Percentiles rank a stretch among this genome's conserved stretches.
These are phyloP conservation scores for Cyberlindnera euphorbiiphila DNA, from an alignment of 805 yeast genomes.

Conservation along the genomic window DNA sequence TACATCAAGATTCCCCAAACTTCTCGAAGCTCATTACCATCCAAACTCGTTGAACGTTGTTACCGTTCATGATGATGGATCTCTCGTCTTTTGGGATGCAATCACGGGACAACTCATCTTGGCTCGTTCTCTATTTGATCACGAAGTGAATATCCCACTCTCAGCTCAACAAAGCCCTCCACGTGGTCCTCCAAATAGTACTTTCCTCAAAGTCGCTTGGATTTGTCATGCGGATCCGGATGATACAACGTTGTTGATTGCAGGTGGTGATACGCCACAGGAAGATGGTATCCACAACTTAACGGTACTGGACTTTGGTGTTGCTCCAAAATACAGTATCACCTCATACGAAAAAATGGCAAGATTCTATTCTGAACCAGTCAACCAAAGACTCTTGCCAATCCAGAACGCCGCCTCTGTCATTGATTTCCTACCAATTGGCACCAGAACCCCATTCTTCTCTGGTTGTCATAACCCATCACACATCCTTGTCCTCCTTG, in stretches of 20 bases:
- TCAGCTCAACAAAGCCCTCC: slow-evolving; percentile 18
- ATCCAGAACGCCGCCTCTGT: slow-evolving; percentile 43
- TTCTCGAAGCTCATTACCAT: slow-evolving; percentile 67
- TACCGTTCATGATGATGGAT: slow-evolving; percentile 77
- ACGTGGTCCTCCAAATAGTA: slow-evolving; percentile 25
- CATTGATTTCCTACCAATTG: slow-evolving; percentile 48
- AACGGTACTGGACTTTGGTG: slow-evolving; percentile 69
- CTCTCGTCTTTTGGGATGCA: slow-evolving; percentile 91
- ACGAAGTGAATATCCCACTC: slow-evolving; percentile 55
- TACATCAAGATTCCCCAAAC: slow-evolving; percentile 37
- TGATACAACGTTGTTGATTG: slow-evolving; percentile 64
- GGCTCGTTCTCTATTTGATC: slow-evolving; percentile 69
- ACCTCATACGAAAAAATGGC: slow-evolving; percentile 85
- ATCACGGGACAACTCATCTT: slow-evolving; percentile 67
- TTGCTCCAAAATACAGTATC: slow-evolving; percentile 71
- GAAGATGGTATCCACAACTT: slow-evolving; percentile 41
- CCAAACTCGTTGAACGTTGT: slow-evolving; percentile 88
- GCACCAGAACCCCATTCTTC: slow-evolving; percentile 69
- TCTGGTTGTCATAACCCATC: slow-evolving; percentile 77
- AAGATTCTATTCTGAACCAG: slow-evolving; percentile 61
- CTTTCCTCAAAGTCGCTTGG: slow-evolving; percentile 65
- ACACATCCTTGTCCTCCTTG: slow-evolving; percentile 53
- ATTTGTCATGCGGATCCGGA: slow-evolving; percentile 77
- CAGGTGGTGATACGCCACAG: slow-evolving; percentile 57
- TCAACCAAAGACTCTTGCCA: slow-evolving; percentile 52